phyloP scores from a whole-genome alignment of 768 basidiomycete genomes.

The Cystobasidium ongulense region DNA sequence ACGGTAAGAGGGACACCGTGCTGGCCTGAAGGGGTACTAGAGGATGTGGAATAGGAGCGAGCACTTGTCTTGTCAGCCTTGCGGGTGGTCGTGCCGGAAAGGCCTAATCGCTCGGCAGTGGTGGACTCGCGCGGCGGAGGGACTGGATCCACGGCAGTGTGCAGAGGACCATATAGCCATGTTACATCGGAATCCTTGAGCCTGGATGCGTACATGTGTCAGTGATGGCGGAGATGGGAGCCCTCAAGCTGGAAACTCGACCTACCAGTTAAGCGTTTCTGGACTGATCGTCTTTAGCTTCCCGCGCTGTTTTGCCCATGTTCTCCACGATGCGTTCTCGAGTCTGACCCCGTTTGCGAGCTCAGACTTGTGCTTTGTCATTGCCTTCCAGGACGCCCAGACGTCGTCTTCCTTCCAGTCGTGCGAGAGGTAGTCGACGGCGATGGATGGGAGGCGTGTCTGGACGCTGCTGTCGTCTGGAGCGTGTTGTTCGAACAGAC shows the following conservation, averaged over 20 bases:
- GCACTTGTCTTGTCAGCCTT: neutral
- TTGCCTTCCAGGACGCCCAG: conserved; percentile 95
- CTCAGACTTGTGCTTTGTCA: conserved; percentile 97
- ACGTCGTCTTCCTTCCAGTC: conserved; percentile 98
- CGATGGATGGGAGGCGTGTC: conserved; percentile 68
- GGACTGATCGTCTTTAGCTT: conserved; percentile 89
- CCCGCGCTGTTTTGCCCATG: conserved; percentile 99
- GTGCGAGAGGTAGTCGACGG: conserved; percentile 97
- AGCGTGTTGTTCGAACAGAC: conserved; percentile 33
- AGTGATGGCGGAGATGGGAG: neutral
- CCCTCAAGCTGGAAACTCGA: neutral
- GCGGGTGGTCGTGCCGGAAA: neutral
- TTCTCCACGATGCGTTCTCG: conserved; percentile 97
- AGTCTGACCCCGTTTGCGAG: conserved; percentile 88
- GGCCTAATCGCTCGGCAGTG: conserved; percentile 46
- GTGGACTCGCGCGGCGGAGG: conserved; percentile 55
- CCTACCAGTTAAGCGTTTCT: conserved; percentile 96
- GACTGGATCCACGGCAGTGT: conserved; percentile 75
- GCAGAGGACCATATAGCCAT: conserved; percentile 95
- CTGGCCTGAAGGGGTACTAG: neutral
- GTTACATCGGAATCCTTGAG: conserved; percentile 98
- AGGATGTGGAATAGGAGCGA: neutral
- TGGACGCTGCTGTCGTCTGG: conserved; percentile 57
- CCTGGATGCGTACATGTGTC: conserved; percentile 52
- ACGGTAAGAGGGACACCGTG: conserved; percentile 7